Evolutionary conservation across 805 yeast species (phyloP), one percentile per base, ranked within the genome.

Genomic region (Yarrowia porcina): DNA sequence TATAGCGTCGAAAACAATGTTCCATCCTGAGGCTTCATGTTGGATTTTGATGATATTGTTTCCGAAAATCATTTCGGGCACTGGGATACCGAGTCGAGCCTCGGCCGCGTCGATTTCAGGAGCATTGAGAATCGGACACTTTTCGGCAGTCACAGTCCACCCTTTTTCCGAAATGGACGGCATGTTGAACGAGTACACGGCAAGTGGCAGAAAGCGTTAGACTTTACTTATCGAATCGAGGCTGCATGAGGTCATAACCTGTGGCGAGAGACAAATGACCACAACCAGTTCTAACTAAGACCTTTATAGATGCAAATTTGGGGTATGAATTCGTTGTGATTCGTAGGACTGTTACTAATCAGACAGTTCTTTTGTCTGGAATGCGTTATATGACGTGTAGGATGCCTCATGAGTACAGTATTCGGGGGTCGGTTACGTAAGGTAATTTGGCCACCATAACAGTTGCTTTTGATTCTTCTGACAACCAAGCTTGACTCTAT

Each of bases 1-100:
- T 44, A 86, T 75, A 0, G 97, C 86, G 70, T 88, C 86, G 74
- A 92, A 91, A 44, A 77, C 79, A 13, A 93, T 79, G 36, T 72
- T 65, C 77, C 82, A 82, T 35, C 74, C 75, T 52, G 77, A 69
- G 11, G 66, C 63, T 3, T 68, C 66, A 65, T 82, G 80, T 57
- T 75, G 77, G 11, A 91, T 71, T 56, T 79, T 81, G 11, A 91
- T 84, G 63, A 75, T 74, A 71, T 89, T 92, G 67, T 89, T 84
- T 10, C 98, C 98, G 75, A 94, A 94, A 6, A 94, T 91, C 98
- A 94, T 94, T 73, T 94, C 99, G 0, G 99, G 99, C 44, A 93
- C 75, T 0, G 98, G 96, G 65, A 93, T 83, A 15, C 85, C 85
- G 61, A 87, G 80, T 4, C 81, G 82, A 13, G 69, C 72, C 65